Base-by-base conservation (phyloP, 805 yeast species). In the Sugiyamaella boreocaroliniensis region DNA sequence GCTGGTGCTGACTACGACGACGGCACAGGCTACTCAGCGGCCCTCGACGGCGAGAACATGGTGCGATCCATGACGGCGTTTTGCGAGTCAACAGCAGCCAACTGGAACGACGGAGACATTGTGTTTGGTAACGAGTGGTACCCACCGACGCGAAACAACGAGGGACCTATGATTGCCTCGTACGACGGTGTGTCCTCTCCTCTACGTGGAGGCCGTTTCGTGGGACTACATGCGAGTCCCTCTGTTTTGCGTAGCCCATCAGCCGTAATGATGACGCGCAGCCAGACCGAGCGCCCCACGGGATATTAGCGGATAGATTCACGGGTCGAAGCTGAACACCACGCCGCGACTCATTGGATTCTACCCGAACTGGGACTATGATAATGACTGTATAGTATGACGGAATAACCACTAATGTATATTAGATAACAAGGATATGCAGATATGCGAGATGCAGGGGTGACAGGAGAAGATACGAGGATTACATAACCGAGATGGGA, bases 21-120 rank as follows among this genome's bases (percentile, higher is more conserved):
- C 40, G 47, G 50, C 20, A 14, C 42, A 4, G 16, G 20, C n/a
- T 48, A 48, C 16, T 26, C 54, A 16, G 51, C 53, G 14, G 51
- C 44, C 20, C 37, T 32, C 11, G 37, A 32, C 8, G 54, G 47
- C 19, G 59, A 57, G 41, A 52, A 45, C 20, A 61, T 61, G 61
- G 56, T 54, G 12, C 57, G 63, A 43, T 59, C 62, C 26, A 58
- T 60, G 59, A 58, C 63, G 16, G 61, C 60, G 8, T 57, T 59
- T 45, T 58, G 45, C 16, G 56, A 48, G 48, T 45, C 59, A 16
- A 41, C 51, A 20, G 45, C 47, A 19, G 49, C 29, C 5, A 29
- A 20, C 20, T 51, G 57, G 53, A 45, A 29, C 26, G 50, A 34
- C 29, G 29, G 43, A 2, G 45, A 43, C 29, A 29, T 40, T 2